Percentiles rank a stretch among this genome's conserved stretches.
Evolutionary conservation across 1,284 basidiomycete species (phyloP).

Genomic region (Pseudozyma pruni): DNA sequence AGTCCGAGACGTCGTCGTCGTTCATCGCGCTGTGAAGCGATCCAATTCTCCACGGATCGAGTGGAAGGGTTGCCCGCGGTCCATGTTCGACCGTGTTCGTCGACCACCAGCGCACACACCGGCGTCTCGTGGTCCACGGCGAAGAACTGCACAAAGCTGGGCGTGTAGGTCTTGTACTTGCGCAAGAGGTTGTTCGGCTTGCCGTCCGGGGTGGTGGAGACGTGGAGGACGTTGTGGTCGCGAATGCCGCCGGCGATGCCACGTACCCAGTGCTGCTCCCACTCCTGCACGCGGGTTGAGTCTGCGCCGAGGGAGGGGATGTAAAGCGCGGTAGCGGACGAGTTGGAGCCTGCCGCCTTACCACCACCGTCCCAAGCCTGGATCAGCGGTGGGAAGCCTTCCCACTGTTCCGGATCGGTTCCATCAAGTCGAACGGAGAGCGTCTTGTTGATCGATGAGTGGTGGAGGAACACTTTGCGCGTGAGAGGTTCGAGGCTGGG

Average conservation of each 20-base stretch:
- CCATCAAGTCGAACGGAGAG: conserved; percentile 35
- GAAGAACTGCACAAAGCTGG: conserved; percentile 51
- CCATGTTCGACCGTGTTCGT: conserved; percentile 48
- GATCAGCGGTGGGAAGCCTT: conserved; percentile 44
- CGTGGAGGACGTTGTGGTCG: conserved; percentile 19
- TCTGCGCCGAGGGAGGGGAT: conserved; percentile 16
- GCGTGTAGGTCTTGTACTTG: conserved; percentile 47
- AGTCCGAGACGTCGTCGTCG: conserved; percentile 29
- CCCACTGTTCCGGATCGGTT: conserved; percentile 25
- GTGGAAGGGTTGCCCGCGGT: conserved; percentile 40
- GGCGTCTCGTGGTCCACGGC: conserved; percentile 18
- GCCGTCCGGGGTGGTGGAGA: conserved; percentile 3
- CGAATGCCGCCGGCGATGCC: conserved; percentile 34
- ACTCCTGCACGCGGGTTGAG: conserved; percentile 34
- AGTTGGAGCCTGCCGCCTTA: conserved; percentile 38
- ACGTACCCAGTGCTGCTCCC: conserved; percentile 58
- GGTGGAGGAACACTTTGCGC: conserved; percentile 38
- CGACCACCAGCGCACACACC: conserved; percentile 36
- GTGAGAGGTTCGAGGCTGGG: conserved; percentile 11
- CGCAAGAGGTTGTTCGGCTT: conserved; percentile 15
- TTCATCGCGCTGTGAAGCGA: conserved; percentile 29
- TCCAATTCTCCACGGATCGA: conserved; percentile 31
- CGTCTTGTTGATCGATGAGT: conserved; percentile 43
- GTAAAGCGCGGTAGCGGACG: conserved; percentile 32
- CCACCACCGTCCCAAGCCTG: conserved; percentile 49